Base-by-base conservation (phyloP, 2,329 filamentous ascomycete genomes). In the Fusarium anguioides region DNA sequence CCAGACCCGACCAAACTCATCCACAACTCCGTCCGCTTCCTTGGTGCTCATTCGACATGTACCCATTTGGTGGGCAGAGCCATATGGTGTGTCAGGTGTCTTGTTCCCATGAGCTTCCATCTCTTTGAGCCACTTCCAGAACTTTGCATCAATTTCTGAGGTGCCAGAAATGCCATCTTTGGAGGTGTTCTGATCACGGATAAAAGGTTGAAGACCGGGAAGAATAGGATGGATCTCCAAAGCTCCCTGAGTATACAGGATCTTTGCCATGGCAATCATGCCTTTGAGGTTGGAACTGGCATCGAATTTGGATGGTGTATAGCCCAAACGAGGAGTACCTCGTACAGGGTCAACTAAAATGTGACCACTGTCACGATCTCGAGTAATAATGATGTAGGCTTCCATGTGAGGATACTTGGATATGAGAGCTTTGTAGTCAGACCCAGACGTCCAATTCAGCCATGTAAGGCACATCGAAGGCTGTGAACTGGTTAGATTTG, bases 91-190 rank as follows among this genome's bases (percentile, higher is more conserved):
- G 11, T 53, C 50, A 2, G 50, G 50, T 14, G 50, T 53, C 50
- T 53, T 53, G 15, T 53, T 53, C 18, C 50, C 50, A 23, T 53
- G 15, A 12, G 23, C 29, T 37, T 53, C 50, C 50, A 53, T 36
- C 1, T 36, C 20, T 41, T 53, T 53, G 3, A 53, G 2, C 50
- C 50, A 53, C 3, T 48, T n/a, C 2, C 27, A 18, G 14, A 53
- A 53, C 8, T 11, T 47, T 4, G n/a, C 7, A 15, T 52, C 49
- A 8, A 14, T 46, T 10, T 5, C 27, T 3, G n/a, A n/a, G n/a
- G 17, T 2, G 10, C 3, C 17, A 8, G 18, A 8, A 17, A 4
- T 14, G 4, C 5, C 27, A 14, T 45, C n/a, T 2, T 6, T 1
- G 10, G 8, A 8, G 8, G 4, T 37, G 2, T 35, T 11, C 10